Evolutionary conservation across 108 stramenopile species (phyloP), one percentile per base, ranked within the genome.

Genomic region (Skeletonema costatum): DNA sequence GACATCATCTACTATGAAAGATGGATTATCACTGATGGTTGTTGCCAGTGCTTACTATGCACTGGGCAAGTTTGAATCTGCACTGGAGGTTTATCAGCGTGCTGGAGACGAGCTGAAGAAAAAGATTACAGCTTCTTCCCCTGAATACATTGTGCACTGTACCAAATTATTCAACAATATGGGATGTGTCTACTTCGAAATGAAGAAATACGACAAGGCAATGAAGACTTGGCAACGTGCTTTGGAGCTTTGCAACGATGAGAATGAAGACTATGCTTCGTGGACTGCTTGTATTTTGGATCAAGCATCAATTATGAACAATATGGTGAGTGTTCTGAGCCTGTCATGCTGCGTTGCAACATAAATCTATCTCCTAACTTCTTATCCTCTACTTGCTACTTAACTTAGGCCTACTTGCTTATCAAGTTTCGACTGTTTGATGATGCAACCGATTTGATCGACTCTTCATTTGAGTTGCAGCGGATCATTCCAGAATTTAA

Each of bases 91-190:
- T 14, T 76, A 76, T 58, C 81, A 82, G 30, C 71, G 71, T 29
- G 81, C 81, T 48, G 81, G 81, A 12, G 48, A 65, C 42, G 68
- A 80, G 66, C 41, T 82, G 66, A 76, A 65, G 50, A 75, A 76
- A 50, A 76, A 66, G 51, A 64, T 81, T 17, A n/a, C 53, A 56
- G 16, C 70, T 29, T 72, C 70, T 42, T 39, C 66, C 56, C 81
- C 81, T 13, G 71, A 71, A 36, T 72, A 70, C 67, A 76, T 61
- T 36, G 50, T 76, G 50, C 75, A 73, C 32, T 82, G 74, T 36
- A 75, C 81, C 4, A 82, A 82, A 46, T 71, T 82, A 19, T 82
- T 82, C 71, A 82, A 82, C 50, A 82, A 82, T 60, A 75, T 82
- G 75, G 81, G 71, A 8, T 70, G 69, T 30, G 81, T 68, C 36